Conservation (phyloP, 2,329 filamentous ascomycete species). For the Passalora sequoiae region DNA sequence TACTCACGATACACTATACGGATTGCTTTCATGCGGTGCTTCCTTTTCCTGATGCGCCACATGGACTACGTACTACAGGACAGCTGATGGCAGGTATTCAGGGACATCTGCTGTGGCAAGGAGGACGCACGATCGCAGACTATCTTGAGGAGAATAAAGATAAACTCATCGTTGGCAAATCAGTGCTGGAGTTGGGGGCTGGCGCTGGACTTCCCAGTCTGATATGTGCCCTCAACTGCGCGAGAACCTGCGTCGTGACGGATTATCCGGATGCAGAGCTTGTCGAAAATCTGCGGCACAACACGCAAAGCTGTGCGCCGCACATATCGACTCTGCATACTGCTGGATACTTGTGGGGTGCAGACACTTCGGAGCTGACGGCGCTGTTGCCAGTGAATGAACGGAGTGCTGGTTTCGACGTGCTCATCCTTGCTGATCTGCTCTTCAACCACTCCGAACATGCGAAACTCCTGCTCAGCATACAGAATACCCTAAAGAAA, state of each 20-base stretch:
- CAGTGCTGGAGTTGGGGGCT: conserved; percentile 84
- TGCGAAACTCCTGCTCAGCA: conserved; percentile 65
- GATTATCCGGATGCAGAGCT: conserved; percentile 85
- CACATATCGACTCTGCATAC: conserved; percentile 36
- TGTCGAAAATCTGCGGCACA: conserved; percentile 72
- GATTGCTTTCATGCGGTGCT: no score
- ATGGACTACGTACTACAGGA: no score
- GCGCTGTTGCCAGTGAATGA: conserved; percentile 47
- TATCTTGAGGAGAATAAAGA: conserved; percentile 68
- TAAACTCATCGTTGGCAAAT: conserved; percentile 57
- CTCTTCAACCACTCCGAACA: conserved; percentile 91
- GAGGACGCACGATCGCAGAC: conserved; percentile 68
- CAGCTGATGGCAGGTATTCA: conserved; percentile 25
- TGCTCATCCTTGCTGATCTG: conserved; percentile 80
- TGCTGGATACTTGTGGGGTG: conserved; percentile 78
- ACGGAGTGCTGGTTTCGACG: conserved; percentile 57
- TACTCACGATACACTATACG: no score
- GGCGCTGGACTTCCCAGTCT: conserved; percentile 74
- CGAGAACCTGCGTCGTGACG: conserved; percentile 65
- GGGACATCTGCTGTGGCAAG: conserved; percentile 90
- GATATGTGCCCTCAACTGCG: conserved; percentile 68
- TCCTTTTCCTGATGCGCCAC: no score
- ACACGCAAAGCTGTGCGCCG: conserved; percentile 56
- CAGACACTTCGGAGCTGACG: conserved; percentile 54
- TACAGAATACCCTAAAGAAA: conserved; percentile 61